Evolutionary conservation across 1,284 basidiomycete species (phyloP).

Genomic region (Tilletia walkeri): DNA sequence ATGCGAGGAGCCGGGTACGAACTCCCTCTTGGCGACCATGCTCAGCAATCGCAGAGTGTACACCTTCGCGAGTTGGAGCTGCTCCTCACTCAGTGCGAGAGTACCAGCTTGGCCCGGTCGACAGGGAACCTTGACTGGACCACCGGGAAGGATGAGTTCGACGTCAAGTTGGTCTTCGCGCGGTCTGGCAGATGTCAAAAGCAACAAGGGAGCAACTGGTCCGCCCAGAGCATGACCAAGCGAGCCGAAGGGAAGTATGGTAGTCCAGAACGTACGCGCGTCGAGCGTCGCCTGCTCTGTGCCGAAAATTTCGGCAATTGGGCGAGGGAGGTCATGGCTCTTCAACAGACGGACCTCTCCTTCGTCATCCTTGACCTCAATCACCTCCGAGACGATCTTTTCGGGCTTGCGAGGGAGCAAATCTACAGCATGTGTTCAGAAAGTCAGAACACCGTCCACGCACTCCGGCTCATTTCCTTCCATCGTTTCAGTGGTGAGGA

Average conservation of each 20-base stretch:
- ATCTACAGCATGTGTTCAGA: conserved; percentile 11
- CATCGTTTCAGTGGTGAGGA: background rate
- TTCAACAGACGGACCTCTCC: conserved; percentile 2
- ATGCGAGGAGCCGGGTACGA: background rate
- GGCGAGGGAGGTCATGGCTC: background rate
- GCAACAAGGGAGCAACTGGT: background rate
- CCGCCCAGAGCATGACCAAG: background rate
- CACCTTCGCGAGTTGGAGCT: background rate
- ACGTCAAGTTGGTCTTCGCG: background rate
- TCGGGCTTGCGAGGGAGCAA: conserved; percentile 18
- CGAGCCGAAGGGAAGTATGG: conserved; percentile 15
- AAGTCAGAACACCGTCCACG: background rate
- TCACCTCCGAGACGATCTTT: conserved; percentile 8
- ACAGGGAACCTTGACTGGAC: background rate
- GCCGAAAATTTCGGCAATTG: background rate
- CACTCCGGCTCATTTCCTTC: background rate
- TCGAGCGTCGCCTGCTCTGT: background rate
- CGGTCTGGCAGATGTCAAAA: background rate
- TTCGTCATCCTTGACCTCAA: background rate
- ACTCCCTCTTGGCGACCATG: background rate
- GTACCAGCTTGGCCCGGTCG: background rate
- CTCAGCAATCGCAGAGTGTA: background rate
- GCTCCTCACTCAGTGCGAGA: background rate
- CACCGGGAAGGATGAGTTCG: background rate
- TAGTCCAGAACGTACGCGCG: conserved; percentile 16